phyloP scores from a whole-genome alignment of 148 eudicot genomes.

The Polygonum aviculare region DNA sequence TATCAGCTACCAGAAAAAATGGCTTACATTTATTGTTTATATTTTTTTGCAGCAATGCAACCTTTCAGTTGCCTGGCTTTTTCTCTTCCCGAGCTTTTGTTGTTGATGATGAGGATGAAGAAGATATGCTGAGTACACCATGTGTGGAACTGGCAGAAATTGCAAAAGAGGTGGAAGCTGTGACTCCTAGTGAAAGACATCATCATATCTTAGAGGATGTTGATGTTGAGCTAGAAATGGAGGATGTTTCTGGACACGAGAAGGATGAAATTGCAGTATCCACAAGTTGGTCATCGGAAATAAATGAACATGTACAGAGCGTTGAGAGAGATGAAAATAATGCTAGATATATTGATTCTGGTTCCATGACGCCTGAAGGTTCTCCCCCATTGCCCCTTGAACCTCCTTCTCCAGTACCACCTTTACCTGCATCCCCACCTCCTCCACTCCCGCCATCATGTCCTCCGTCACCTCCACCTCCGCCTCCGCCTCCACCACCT shows the following conservation, averaged over 20 bases:
- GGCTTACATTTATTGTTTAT: neutral
- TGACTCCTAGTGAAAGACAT: constrained; percentile 62
- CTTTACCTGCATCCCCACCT: constrained; percentile 73
- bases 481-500: constrained; percentile 39
- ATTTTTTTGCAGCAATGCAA: constrained; percentile 61
- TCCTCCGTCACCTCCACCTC: constrained; percentile 35
- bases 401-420: constrained; percentile 80
- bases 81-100: constrained; percentile 54
- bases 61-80: constrained; percentile 82
- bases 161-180: constrained; percentile 26
- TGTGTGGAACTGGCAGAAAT: constrained; percentile 26
- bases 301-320: constrained; percentile 18
- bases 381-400: constrained; percentile 73
- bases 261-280: constrained; percentile 44
- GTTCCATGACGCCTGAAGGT: constrained; percentile 38
- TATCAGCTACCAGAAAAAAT: neutral
- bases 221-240: constrained; percentile 99
- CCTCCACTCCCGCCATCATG: constrained; percentile 44
- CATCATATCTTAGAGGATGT: constrained; percentile 86
- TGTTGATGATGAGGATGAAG: constrained; percentile 75
- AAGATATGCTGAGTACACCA: constrained; percentile 21
- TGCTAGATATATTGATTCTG: constrained; percentile 18
- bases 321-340: constrained; percentile 25
- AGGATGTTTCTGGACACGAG: constrained; percentile 65
- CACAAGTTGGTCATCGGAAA: constrained; percentile 20